phyloP scores from a whole-genome alignment of 2,329 filamentous ascomycete species.

The Penicillium oxalicum region DNA sequence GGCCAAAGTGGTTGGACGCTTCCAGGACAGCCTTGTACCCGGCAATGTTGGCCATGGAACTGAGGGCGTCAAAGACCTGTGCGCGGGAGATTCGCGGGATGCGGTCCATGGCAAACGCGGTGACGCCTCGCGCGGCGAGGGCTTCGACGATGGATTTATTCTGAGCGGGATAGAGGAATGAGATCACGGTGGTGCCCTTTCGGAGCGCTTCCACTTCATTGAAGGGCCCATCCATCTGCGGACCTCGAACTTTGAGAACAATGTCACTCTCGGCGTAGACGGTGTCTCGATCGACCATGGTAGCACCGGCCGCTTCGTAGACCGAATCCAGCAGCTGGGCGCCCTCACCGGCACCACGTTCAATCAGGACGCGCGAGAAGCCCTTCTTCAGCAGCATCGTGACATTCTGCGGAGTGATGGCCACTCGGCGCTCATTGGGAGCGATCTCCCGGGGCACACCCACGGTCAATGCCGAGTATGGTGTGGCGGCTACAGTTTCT shows the following conservation, averaged over 20 bases:
- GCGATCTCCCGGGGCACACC: constrained; percentile 76
- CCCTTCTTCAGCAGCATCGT: constrained; percentile 79
- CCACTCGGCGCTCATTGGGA: constrained; percentile 72
- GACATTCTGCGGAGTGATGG: constrained; percentile 78
- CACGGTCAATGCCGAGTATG: constrained; percentile 67
- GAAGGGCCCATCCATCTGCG: constrained; percentile 52
- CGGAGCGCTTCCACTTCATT: constrained; percentile 64
- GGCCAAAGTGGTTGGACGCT: constrained; percentile 81
- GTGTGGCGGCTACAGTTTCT: constrained; percentile 33
- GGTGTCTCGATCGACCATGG: constrained; percentile 61
- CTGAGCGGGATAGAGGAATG: constrained; percentile 75
- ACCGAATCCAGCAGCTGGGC: constrained; percentile 73
- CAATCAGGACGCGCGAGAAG: constrained; percentile 68
- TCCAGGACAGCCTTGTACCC: constrained; percentile 89
- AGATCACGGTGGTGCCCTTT: constrained; percentile 68
- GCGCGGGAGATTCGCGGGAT: constrained; percentile 84
- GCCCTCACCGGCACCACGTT: constrained; percentile 70
- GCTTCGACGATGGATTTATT: constrained; percentile 70
- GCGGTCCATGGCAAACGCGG: constrained; percentile 86
- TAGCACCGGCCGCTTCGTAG: constrained; percentile 73
- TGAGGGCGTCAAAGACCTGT: constrained; percentile 81
- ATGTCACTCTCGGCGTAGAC: constrained; percentile 73
- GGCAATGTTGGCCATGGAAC: constrained; percentile 91
- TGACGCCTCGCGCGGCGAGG: constrained; percentile 64
- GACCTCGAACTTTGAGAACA: constrained; percentile 75